Conservation (phyloP, 768 basidiomycete species). For the Amanita phalloides region DNA sequence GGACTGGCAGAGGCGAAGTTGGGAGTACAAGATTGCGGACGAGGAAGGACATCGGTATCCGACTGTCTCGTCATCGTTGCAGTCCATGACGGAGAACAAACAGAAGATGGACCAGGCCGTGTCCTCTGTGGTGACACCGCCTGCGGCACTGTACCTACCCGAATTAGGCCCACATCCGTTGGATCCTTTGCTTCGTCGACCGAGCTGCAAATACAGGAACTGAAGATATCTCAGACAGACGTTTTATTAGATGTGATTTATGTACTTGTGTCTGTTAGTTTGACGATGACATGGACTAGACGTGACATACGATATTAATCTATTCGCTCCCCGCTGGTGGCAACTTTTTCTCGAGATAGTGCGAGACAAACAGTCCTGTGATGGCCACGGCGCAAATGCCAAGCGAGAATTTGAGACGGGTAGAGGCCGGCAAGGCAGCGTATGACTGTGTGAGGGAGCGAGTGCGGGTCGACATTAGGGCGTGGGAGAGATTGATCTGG, state of each 20-base stretch:
- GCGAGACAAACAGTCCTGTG: conserved; percentile 36
- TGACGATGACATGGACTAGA: conserved; percentile 1
- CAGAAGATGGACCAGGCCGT: neutral
- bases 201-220: conserved; percentile 10
- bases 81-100: conserved; percentile 22
- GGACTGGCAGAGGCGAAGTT: conserved; percentile 53
- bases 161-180: conserved; percentile 22
- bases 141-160: conserved; percentile 14
- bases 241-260: neutral
- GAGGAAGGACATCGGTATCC: conserved; percentile 40
- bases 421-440: conserved; percentile 39
- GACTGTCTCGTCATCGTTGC: conserved; percentile 25
- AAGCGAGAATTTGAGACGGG: conserved; percentile 41
- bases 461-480: conserved; percentile 9
- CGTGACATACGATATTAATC: conserved; percentile 2
- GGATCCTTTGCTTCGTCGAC: conserved; percentile 23
- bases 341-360: conserved; percentile 36
- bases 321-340: conserved; percentile 14
- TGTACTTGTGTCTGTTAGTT: neutral
- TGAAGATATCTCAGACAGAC: neutral
- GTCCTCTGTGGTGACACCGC: conserved; percentile 4
- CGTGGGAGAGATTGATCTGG: neutral
- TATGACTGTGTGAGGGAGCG: conserved; percentile 29
- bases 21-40: conserved; percentile 41
- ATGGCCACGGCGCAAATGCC: conserved; percentile 35